Conservation (phyloP, 306 rosid species). For the Vachellia pachyceras region DNA sequence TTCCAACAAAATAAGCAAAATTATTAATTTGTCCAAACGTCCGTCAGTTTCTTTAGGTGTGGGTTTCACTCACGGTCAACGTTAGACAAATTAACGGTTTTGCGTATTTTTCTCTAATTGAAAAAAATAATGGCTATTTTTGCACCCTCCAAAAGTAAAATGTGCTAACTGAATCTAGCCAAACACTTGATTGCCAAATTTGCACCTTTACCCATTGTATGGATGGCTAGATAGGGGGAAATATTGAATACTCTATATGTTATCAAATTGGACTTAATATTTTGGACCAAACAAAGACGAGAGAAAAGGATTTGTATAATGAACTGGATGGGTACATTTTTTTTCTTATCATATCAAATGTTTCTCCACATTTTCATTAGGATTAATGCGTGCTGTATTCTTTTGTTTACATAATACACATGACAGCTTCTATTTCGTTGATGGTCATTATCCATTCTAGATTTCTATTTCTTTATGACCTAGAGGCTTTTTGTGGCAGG, state of each 20-base stretch:
- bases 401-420: constrained; percentile 4
- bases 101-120: too few relatives aligned
- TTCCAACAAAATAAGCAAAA: too few relatives aligned
- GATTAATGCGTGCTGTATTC: constrained; percentile 7
- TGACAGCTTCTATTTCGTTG: constrained; percentile 4
- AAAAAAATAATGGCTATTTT: too few relatives aligned
- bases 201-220: neutral
- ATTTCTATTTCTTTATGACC: constrained; percentile 36
- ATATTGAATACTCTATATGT: neutral
- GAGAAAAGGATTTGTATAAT: neutral
- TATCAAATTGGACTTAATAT: neutral
- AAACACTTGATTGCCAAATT: too few relatives aligned
- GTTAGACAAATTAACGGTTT: too few relatives aligned
- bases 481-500: constrained; percentile 53
- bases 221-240: neutral
- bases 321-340: neutral
- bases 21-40: too few relatives aligned
- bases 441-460: constrained; percentile 22
- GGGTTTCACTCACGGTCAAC: too few relatives aligned
- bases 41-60: too few relatives aligned
- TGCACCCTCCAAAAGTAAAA: too few relatives aligned
- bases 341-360: neutral
- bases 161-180: too few relatives aligned
- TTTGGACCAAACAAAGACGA: neutral
- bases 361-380: constrained; percentile 13